Base-by-base conservation (phyloP, 164 flowering plant genomes). In the Aristolochia contorta region DNA sequence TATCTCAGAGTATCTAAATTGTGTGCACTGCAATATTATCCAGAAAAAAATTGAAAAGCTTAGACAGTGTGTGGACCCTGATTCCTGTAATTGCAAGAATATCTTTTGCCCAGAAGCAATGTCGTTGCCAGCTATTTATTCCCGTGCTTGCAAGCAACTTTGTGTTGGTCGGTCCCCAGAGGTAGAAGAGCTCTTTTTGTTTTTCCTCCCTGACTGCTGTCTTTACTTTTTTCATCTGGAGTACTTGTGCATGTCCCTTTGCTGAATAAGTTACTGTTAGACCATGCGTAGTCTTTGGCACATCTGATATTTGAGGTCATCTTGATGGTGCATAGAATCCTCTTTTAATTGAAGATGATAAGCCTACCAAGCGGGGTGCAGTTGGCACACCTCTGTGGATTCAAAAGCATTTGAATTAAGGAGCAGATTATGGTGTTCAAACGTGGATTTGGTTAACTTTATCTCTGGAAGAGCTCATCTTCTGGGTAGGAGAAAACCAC, bases 121-220 rank as follows among this genome's bases (percentile, higher is more conserved):
- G 16, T 84, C 83, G 6, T 86, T 87, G 91, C 77, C 87, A 62
- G 79, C 82, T 70, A 70, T 66, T 27, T 76, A 73, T 69, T 87
- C 90, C 33, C 69, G 59, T 57, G 75, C 83, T 19, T 54, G 73
- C 30, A 89, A 86, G 78, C 86, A 86, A 71, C 69, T 86, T 54
- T 72, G 64, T 47, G 77, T 93, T 65, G 76, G 86, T 56, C 83
- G 83, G 55, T 76, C 77, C 62, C 98, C 98, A 13, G 75, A 90
- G 94, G 98, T 93, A 79, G 61, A 68, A 19, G 16, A 12, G 33
- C 57, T 21, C 3, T 21, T 8, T 23, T 25, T 13, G 19, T 32
- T 43, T 51, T 57, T 59, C 13, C 27, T 27, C 30, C 30, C 30
- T 2, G 30, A 27, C 30, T 27, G 2, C 30, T 27, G 5, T 5